Base-by-base conservation (phyloP, 371 early-diverging fungal species). In the Zancudomyces culisetae region DNA sequence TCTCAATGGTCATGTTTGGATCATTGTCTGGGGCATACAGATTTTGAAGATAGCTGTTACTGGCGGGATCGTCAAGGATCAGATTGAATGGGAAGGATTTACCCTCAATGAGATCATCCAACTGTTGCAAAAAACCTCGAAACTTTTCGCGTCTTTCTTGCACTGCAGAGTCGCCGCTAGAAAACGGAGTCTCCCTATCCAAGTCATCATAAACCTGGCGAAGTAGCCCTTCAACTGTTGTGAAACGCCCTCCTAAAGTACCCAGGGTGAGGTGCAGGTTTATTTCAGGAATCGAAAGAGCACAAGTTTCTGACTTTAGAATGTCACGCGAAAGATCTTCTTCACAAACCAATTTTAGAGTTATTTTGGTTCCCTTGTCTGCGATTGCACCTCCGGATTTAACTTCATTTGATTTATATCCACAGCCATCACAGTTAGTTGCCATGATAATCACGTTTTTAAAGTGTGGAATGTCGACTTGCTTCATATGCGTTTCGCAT, bases 381-480 rank as follows among this genome's bases (percentile, higher is more conserved):
- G 84, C 70, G 42, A 94, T 84, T 15, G 90, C 76, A 8, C 93
- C 91, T 47, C 91, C 89, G 24, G 90, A 81, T 74, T 94, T 94
- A 61, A 94, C 90, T 63, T 94, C 95, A 62, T 90, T 92, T 53
- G 79, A 80, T 78, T 90, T 92, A 71, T 84, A 94, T 15, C 92
- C 93, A 62, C 95, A 94, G 4, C 60, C 51, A 29, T 91, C 87
- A 69, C 95, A 94, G 51, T 74, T 72, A 3, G 91, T 91, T n/a
- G 90, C 79, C 95, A 92, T 92, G 57, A 94, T 83, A 41, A 94
- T 82, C 13, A 93, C 90, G 58, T 94, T 85, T 64, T 90, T 90
- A 60, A 94, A 94, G 60, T 94, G 86, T 43, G 92, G 92, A 56
- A 93, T 90, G 45, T 87, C 72, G 58, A 94, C 58, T 45, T 90